Evolutionary conservation across 169 alveolate species (phyloP), one percentile per base, ranked within the genome.

Genomic region (Cyclospora cayetanensis): DNA sequence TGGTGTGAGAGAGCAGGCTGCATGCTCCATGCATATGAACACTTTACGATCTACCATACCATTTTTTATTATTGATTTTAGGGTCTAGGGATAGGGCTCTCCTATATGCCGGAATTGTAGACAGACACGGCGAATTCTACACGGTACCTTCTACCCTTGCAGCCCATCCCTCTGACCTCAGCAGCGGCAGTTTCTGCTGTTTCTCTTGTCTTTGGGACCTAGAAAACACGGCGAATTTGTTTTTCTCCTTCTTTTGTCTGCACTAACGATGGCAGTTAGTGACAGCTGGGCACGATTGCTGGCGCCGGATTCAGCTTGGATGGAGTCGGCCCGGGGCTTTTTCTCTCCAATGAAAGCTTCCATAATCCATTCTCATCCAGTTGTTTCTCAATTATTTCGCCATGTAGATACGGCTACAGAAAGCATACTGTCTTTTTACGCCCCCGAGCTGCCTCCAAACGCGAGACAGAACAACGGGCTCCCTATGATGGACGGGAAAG

Each of bases 231-330:
- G n/a, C n/a, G n/a, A n/a, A n/a, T n/a, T n/a, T n/a, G n/a, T n/a
- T n/a, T n/a, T n/a, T n/a, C n/a, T n/a, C n/a, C 60, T 46, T 12
- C 60, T 46, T 12, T 22, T 46, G 60, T 22, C 22, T n/a, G 60
- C 60, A 15, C n/a, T 7, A 46, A 76, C 86, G 31, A 76, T 76
- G 86, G 37, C 42, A 7, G 22, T 4, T 41, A 76, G 68, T 7
- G 86, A 76, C 86, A 34, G 11, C 41, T 76, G 86, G 86, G 86
- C 86, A 50, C n/a, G 66, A 18, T 12, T 41, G 41, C 63, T 76
- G 41, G 86, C 86, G 68, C 86, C n/a, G n/a, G 86, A 76, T 34
- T 63, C 86, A 11, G 68, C 86, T 2, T 76, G 86, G 86, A n/a
- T 76, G 86, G 39, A 20, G 27, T 76, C 86, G 4, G 41, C 66